Evolutionary conservation across 78 protist genomes (phyloP).

Genomic region (Dictyostelium firmibasis): DNA sequence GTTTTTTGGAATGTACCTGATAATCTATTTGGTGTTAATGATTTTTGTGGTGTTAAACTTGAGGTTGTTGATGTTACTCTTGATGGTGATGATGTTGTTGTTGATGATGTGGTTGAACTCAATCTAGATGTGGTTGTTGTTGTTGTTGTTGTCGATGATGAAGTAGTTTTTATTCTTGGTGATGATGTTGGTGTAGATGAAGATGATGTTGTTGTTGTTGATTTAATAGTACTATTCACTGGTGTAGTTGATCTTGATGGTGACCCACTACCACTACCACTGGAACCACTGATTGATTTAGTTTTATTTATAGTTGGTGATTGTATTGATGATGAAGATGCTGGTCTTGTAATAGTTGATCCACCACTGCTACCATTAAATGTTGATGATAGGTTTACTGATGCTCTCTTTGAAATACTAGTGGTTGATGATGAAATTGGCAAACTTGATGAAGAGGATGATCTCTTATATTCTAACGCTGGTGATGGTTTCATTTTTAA

Average conservation of each 20-base stretch:
- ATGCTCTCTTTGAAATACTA: background rate
- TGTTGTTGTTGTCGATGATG: constrained; percentile 7
- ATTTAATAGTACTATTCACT: background rate
- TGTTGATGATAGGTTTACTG: background rate
- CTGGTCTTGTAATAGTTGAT: background rate
- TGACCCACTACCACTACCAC: background rate
- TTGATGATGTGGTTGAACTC: background rate
- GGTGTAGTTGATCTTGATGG: constrained; percentile 7
- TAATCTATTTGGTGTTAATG: background rate
- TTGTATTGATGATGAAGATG: background rate
- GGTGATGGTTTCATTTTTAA: background rate
- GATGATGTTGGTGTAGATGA: background rate
- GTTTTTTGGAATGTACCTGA: background rate
- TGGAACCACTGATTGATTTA: background rate
- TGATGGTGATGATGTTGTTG: constrained; percentile 39
- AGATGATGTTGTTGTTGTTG: background rate
- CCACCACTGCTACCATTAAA: background rate
- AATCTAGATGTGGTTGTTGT: background rate
- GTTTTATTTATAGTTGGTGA: background rate
- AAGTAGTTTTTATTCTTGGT: background rate
- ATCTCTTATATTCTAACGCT: background rate
- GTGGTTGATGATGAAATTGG: constrained; percentile 1
- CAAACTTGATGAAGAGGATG: constrained; percentile 16
- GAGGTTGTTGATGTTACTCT: background rate
- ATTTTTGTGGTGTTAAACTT: background rate